Evolutionary conservation across 768 basidiomycete genomes (phyloP), one percentile per base, ranked within the genome.

Genomic region (Boletus subcaerulescens): DNA sequence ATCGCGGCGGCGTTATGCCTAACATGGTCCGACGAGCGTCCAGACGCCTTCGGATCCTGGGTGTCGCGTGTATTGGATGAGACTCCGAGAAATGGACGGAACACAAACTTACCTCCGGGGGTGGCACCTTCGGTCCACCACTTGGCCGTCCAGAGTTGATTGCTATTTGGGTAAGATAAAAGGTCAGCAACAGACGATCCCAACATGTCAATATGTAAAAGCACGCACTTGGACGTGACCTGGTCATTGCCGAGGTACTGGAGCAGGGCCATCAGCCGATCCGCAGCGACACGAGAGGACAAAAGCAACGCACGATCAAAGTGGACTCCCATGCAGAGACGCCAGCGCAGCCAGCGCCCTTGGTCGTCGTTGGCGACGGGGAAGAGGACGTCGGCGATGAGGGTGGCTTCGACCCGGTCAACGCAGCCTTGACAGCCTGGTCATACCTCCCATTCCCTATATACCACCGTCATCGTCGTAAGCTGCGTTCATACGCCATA

Each of bases 401-500:
- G 2, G 46, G 26, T 46, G 31, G 26, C 40, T 1, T 26, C 59
- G 46, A 24, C 48, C 68, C 64, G 0, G 61, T 56, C 38, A 82
- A 63, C 22, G 72, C 76, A 40, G 65, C 69, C 64, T 81, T 82
- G 52, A 73, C 69, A 22, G 75, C 71, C 26, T 61, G 31, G 45
- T 80, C 79, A 51, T 64, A 80, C 38, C 77, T 68, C 24, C 65
- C 69, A 56, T 80, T 81, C 8, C 78, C 78, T 73, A 47, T 29
- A 35, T 11, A 12, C 1, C 47, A 0, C 17, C 20, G 36, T 42
- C 31, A 29, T 26, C 33, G 6, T 31, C 33, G 33, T 35, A 14
- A 35, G 33, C 14, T 13, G 14, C 33, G 33, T 6, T 6, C 33
- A 14, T 35, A 13, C 13, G 14, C 29, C 6, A 12, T 11, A 5